These are phyloP conservation scores for slime mould (Dictyostelium discoideum) DNA, from an alignment of 78 protist species.

Conservation along the genomic window DNA sequence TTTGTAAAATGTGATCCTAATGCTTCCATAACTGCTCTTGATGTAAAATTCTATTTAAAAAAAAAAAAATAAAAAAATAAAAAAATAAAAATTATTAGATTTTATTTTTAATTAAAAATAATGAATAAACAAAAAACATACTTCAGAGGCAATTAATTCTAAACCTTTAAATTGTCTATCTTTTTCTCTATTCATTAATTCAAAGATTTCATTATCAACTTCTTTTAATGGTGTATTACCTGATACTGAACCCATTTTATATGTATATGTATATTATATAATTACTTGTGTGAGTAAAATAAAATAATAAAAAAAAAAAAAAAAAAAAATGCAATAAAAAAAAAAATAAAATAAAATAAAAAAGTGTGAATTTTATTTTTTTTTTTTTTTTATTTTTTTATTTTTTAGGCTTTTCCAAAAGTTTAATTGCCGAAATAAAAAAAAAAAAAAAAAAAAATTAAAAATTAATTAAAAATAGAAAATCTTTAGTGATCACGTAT, in stretches of 20 bases:
- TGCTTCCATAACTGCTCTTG: conserved; percentile 98
- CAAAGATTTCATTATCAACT: conserved; percentile 94
- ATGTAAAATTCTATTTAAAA: conserved; percentile 98
- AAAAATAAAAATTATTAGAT: neutral
- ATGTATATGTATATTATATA: neutral
- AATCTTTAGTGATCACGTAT: neutral
- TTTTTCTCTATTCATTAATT: conserved; percentile 95
- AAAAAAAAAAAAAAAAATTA: neutral
- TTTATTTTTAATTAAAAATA: neutral
- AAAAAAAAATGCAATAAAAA: too few species aligned
- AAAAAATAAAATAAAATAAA: neutral
- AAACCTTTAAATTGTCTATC: conserved; percentile 97
- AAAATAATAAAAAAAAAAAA: neutral
- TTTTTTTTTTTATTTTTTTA: neutral
- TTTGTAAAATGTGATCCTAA: conserved; percentile 98
- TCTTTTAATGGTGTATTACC: conserved; percentile 75
- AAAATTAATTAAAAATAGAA: neutral
- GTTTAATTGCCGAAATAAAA: neutral
- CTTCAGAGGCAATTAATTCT: conserved; percentile 98
- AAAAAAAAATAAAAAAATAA: neutral
- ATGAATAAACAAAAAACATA: conserved; percentile 21
- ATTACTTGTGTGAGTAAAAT: neutral
- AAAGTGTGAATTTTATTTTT: neutral
- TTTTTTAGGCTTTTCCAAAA: neutral
- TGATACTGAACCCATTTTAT: conserved; percentile 21